These are phyloP conservation scores for Lasiodiplodia gonubiensis DNA, from an alignment of 2,329 filamentous ascomycete genomes.

Conservation along the genomic window DNA sequence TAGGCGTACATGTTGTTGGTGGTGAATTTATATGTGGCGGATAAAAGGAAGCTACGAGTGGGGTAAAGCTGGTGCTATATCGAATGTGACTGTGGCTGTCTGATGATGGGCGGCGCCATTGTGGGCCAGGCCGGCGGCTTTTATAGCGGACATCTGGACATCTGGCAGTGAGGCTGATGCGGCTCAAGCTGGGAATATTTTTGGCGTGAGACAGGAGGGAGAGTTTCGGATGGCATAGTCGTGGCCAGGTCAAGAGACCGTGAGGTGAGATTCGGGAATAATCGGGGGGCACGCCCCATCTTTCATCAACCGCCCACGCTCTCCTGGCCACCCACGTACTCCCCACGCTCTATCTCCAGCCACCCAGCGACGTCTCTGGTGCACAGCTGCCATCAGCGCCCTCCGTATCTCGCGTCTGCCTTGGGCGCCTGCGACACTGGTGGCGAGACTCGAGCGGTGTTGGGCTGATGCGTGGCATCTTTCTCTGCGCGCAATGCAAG, in stretches of 20 bases:
- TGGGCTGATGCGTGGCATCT: slow-evolving; percentile 17
- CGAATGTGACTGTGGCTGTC: slow-evolving; percentile 5
- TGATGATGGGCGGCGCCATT: slow-evolving; percentile 5
- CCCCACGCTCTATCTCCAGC: slow-evolving; percentile 1
- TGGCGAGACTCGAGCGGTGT: slow-evolving; percentile 20
- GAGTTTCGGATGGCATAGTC: slow-evolving; percentile 9
- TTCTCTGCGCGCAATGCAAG: slow-evolving; percentile 7
- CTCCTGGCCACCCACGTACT: slow-evolving; percentile 1
- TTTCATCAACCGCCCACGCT: slow-evolving; percentile 1
- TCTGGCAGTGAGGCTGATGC: slow-evolving; percentile 1
- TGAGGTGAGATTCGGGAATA: not conserved
- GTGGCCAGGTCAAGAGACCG: not conserved
- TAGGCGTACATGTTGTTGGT: slow-evolving; percentile 24
- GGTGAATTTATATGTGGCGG: not conserved
- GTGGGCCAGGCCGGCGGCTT: not conserved
- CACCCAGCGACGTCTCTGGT: slow-evolving; percentile 3
- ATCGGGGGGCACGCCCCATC: slow-evolving; percentile 1
- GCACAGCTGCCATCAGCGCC: slow-evolving; percentile 7
- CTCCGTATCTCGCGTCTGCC: not conserved
- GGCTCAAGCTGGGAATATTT: slow-evolving; percentile 10
- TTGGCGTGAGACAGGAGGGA: slow-evolving; percentile 7
- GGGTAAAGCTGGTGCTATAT: slow-evolving; percentile 7
- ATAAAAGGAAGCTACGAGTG: slow-evolving; percentile 20
- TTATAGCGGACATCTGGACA: slow-evolving; percentile 18
- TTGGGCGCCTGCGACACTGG: not conserved